Base-by-base conservation (phyloP, 192 early-diverging fungal species). In the Mortierella antarctica region DNA sequence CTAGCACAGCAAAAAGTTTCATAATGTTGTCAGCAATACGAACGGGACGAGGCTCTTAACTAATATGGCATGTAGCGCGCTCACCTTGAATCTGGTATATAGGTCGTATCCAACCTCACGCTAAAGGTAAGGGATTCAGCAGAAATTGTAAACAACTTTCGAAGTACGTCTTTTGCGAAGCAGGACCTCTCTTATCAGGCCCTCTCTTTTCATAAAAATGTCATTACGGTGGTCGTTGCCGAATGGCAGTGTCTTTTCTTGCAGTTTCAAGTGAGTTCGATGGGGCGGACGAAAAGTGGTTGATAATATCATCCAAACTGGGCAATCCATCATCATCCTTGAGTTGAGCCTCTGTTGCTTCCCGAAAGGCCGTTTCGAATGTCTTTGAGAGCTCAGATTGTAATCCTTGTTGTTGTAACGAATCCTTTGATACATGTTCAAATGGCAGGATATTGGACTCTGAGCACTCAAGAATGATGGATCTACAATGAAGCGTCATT, bases 311-410 rank as follows among this genome's bases (percentile, higher is more conserved):
- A 49, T 80, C 77, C 49, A 62, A 45, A 17, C 67, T 68, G 1
- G 77, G 77, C 4, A 80, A 55, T n/a, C 46, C 77, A 41, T 80
- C 77, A 44, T 80, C 77, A 14, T 80, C 77, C 48, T 67, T 54
- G 13, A 72, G 20, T 51, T 80, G 69, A 5, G 70, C 77, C 17
- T 71, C 50, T 17, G 6, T 68, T 20, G 77, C 77, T n/a, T 62
- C 55, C 20, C 40, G 23, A 10, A 62, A 67, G 14, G 77, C 77
- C 6, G 13, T 41, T 31, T 62, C 52, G 21, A 80, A 68, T 15
- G 51, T 21, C 11, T 44, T n/a, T 12, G 63, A 20, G 17, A 17
- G 41, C 18, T 53, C 31, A 2, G 69, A 49, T 15, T 56, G 39
- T 20, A 7, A 54, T 1, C 57, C 58, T 39, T 20, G 10, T 1